Conservation (phyloP, 2,329 filamentous ascomycete species). For the Aspergillus sojae region DNA sequence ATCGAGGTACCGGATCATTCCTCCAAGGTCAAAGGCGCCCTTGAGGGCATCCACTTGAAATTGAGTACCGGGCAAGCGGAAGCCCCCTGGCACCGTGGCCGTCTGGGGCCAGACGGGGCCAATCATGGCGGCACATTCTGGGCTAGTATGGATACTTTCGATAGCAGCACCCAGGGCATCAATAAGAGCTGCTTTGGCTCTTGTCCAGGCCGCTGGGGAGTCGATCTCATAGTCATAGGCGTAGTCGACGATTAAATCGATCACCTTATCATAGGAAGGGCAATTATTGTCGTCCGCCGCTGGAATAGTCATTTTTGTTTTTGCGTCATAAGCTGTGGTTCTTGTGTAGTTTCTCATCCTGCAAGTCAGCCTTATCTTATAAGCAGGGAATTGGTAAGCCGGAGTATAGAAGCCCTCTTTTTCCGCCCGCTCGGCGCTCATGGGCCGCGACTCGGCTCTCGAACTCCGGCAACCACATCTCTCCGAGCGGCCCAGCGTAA, state of each 20-base stretch:
- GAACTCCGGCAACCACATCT: not conserved
- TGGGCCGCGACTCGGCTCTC: not conserved
- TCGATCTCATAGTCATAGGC: slow-evolving; percentile 24
- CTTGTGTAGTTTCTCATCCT: not conserved
- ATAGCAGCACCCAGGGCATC: slow-evolving; percentile 31
- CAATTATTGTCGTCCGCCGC: not conserved
- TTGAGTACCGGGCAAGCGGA: slow-evolving; percentile 43
- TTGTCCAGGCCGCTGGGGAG: slow-evolving; percentile 19
- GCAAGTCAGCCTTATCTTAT: not conserved
- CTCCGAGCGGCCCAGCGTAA: not conserved
- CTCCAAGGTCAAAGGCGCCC: slow-evolving; percentile 44
- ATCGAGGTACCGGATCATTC: slow-evolving; percentile 45
- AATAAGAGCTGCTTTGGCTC: slow-evolving; percentile 25
- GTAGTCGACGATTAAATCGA: slow-evolving; percentile 26
- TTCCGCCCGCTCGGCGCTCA: too few relatives aligned
- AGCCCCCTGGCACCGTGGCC: slow-evolving; percentile 39
- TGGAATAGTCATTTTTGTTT: not conserved
- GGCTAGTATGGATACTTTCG: slow-evolving; percentile 25
- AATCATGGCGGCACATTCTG: slow-evolving; percentile 22
- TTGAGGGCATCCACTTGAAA: slow-evolving; percentile 35
- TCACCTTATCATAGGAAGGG: slow-evolving; percentile 37
- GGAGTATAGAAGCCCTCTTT: too few relatives aligned
- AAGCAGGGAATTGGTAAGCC: too few relatives aligned
- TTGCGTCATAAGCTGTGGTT: not conserved
- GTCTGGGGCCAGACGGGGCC: slow-evolving; percentile 42